Evolutionary conservation across 2,329 filamentous ascomycete genomes (phyloP), one percentile per base, ranked within the genome.

Genomic region (Apiospora aurea): DNA sequence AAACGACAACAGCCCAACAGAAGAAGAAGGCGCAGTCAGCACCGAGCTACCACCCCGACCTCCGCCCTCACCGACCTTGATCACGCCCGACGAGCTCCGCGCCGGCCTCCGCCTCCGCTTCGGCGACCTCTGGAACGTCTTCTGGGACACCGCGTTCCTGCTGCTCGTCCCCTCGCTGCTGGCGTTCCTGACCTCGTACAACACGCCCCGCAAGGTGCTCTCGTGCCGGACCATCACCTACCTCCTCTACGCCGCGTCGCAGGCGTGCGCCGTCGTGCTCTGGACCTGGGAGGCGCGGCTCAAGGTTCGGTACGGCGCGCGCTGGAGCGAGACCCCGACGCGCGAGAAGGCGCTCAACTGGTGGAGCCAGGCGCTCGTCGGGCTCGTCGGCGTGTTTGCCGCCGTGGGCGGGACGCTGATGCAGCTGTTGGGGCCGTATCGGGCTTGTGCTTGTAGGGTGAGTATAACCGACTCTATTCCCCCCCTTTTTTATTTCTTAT

Each of bases 161-260:
- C 70, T 80, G 14, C 69, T 80, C 0, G 73, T 73, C 8, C 79
- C 81, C 6, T 80, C 77, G 44, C 57, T 74, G 47, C 77, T 83
- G 46, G 80, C 81, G 2, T 81, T 81, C 70, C 70, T 82, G 10
- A 78, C 78, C 1, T 80, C 79, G 18, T 82, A 79, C 64, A 78
- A 79, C 71, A 82, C 80, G 44, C 81, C 80, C 0, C 73, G 76
- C 16, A 73, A 75, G 2, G 80, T 80, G 10, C 75, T 82, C 4
- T 79, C 79, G 11, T 82, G 80, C 53, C 77, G 81, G 8, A 80
- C 75, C 61, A 69, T 82, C 47, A 81, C 78, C 3, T 80, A 81
- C 66, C 73, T 81, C 2, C 61, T 81, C n/a, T 82, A 82, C 68
- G 78, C 77, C 46, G 70, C 79, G 26, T 79, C 76, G 46, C 81